Base-by-base conservation (phyloP, 2,329 filamentous ascomycete species). In the Pyrenochaeta sp. region DNA sequence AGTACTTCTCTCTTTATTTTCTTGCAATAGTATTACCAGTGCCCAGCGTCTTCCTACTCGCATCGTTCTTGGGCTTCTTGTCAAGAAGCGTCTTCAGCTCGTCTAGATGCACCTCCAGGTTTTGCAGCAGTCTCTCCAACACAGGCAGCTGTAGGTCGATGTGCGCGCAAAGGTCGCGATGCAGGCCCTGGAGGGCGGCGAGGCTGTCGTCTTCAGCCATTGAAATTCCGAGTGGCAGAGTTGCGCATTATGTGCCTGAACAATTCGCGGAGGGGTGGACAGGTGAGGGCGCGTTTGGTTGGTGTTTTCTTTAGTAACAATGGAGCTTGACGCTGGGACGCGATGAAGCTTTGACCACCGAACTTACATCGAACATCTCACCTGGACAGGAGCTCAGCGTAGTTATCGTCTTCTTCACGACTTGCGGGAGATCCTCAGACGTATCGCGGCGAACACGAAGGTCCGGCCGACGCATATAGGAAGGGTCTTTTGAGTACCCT, bases 161-260 rank as follows among this genome's bases (percentile, higher is more conserved):
- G 68, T 95, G 84, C 56, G 90, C 88, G 67, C 90, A 83, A 61
- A 99, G 87, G 80, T 97, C 93, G 77, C 91, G 88, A 78, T 96
- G 91, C 69, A 99, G 88, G 77, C 88, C 89, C 81, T 93, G 89
- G 72, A 98, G 87, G 78, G 88, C 87, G 73, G 90, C 89, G 73
- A 96, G 84, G 73, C 86, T 87, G 76, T 88, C 88, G 75, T 87
- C 82, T 73, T 90, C 89, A 77, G 90, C 88, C 92, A 95, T 94
- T 72, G 58, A 56, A 64, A 50, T 47, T 49, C 68, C 63, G 65
- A 54, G 50, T 51, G 27, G 58, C 48, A 36, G 60, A 40, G 49
- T 25, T 72, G 71, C 64, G 74, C 72, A 77, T 76, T 46, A 60
- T 76, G 69, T 68, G 71, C 65, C 53, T 56, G 58, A 49, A 25